A percentile compares a stretch with the other conserved stretches of the same genome.
phyloP scores from a whole-genome alignment of 192 early-diverging fungal species.

The Chytriomyces sp. region DNA sequence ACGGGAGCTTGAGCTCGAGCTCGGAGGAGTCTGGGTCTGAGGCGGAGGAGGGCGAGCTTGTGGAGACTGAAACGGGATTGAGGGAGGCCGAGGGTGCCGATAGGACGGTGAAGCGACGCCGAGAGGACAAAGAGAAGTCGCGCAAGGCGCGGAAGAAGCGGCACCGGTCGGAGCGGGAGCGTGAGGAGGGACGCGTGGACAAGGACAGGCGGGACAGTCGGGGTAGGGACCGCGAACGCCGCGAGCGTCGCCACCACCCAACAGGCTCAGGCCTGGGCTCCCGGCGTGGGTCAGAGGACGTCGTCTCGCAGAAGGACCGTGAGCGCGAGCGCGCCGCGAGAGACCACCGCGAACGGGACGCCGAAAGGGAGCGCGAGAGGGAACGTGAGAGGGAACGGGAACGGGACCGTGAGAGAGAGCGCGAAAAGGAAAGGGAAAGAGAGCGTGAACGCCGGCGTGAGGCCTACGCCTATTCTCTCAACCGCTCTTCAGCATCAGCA shows the following conservation, averaged over 20 bases:
- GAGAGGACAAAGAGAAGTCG: too few species aligned
- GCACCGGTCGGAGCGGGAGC: too few species aligned
- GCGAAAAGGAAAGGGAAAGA: conserved; percentile 1
- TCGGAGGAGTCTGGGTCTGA: neutral
- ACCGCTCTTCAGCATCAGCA: neutral
- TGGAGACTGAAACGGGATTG: too few species aligned
- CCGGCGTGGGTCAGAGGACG: neutral
- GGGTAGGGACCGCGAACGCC: neutral
- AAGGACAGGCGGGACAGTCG: conserved; percentile 1
- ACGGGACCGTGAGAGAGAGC: neutral
- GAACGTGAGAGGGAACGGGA: neutral
- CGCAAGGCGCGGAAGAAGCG: too few species aligned
- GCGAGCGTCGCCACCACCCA: neutral
- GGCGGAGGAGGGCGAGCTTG: neutral
- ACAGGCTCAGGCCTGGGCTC: neutral
- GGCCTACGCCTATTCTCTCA: neutral
- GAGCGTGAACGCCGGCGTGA: neutral
- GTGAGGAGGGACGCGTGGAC: too few species aligned
- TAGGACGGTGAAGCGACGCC: too few species aligned
- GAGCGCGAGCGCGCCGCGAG: neutral
- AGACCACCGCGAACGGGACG: neutral
- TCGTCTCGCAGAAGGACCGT: neutral
- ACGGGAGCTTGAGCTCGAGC: neutral
- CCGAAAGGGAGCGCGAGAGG: conserved; percentile 1
- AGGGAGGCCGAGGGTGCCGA: too few species aligned